Evolutionary conservation across 257 asterid species (phyloP).

Genomic region (Forsythia suspensa): DNA sequence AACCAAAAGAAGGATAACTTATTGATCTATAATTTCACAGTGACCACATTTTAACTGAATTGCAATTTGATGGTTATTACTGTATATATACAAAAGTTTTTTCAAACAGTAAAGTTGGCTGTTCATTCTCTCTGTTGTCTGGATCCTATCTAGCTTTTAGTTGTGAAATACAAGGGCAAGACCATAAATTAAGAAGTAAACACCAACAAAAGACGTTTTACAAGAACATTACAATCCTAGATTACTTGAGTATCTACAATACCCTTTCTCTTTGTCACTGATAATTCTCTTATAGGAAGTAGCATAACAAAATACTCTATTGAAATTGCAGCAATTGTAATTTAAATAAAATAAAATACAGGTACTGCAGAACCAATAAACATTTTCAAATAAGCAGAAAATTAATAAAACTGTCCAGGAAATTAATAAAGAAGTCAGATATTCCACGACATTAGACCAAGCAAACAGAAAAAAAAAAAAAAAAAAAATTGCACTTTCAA

Average conservation of each 20-base stretch:
- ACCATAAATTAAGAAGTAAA: background rate
- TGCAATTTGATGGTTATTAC: background rate
- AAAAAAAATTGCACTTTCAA: no score
- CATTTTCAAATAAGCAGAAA: background rate
- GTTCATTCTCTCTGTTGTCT: no score
- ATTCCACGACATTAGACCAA: background rate
- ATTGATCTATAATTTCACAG: background rate
- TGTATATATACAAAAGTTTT: no score
- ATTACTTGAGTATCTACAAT: background rate
- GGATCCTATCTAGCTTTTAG: background rate
- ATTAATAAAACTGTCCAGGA: no score
- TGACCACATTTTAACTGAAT: background rate
- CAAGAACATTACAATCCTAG: no score
- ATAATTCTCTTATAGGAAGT: no score
- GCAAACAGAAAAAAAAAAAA: background rate
- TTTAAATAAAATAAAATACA: no score
- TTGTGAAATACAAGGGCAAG: background rate
- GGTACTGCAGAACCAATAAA: background rate
- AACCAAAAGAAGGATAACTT: background rate
- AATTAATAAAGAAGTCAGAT: background rate
- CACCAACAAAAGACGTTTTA: background rate
- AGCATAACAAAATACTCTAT: background rate
- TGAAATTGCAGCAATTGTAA: background rate
- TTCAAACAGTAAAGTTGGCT: no score
- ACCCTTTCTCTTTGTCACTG: background rate